Conservation (phyloP, 169 alveolate genomes). For the Plasmodium cynomolgi region DNA sequence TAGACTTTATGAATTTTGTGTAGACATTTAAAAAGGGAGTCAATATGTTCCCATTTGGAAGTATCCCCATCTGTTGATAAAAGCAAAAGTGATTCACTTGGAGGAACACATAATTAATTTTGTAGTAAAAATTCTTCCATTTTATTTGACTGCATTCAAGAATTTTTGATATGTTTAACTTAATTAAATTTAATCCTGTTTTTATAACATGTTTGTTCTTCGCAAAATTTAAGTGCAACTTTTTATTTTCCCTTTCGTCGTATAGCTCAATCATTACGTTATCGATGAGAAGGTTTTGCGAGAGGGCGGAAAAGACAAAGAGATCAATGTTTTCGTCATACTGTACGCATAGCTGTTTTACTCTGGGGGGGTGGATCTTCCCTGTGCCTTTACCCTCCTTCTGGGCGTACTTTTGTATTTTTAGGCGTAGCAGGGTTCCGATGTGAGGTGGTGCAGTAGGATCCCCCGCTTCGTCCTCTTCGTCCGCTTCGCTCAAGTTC, state of each 20-base stretch:
- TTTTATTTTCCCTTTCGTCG: slow-evolving; percentile 38
- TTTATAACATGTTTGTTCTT: slow-evolving; percentile 4
- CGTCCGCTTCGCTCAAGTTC: background rate
- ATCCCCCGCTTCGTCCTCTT: background rate
- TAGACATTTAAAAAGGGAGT: slow-evolving; percentile 30
- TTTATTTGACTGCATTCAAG: slow-evolving; percentile 37
- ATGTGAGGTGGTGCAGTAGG: background rate
- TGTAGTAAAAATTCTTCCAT: slow-evolving; percentile 53
- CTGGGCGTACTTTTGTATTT: background rate
- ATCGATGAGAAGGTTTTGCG: slow-evolving; percentile 15
- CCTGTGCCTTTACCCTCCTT: background rate
- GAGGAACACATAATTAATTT: slow-evolving; percentile 44
- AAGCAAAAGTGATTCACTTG: slow-evolving; percentile 35
- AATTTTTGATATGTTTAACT: slow-evolving; percentile 29
- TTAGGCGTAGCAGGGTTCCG: slow-evolving; percentile 21
- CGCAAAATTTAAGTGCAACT: slow-evolving; percentile 9
- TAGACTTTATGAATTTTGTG: slow-evolving; percentile 3
- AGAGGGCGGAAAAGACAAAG: slow-evolving; percentile 49
- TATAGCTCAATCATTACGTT: slow-evolving; percentile 36
- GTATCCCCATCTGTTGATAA: slow-evolving; percentile 55
- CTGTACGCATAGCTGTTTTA: slow-evolving; percentile 33
- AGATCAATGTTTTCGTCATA: slow-evolving; percentile 59
- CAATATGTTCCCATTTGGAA: slow-evolving; percentile 31
- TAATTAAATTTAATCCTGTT: slow-evolving; percentile 44
- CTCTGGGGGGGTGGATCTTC: background rate